phyloP scores from a whole-genome alignment of 2,329 filamentous ascomycete species.

The Cladophialophora exuberans region DNA sequence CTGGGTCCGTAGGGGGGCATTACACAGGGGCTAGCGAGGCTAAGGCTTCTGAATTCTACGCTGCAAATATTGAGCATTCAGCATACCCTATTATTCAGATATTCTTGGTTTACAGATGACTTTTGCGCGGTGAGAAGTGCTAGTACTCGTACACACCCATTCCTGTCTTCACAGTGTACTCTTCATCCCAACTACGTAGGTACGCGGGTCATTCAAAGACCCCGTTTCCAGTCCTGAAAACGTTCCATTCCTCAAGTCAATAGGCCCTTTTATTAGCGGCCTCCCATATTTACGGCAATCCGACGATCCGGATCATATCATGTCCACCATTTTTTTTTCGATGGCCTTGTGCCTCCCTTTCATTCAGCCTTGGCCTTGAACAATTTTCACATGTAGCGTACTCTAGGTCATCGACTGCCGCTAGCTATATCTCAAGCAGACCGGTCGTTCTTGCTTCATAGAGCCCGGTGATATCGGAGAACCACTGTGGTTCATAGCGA shows the following conservation, averaged over 20 bases:
- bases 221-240: slow-evolving; percentile 13
- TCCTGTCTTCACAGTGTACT: neutral
- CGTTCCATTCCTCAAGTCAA: neutral
- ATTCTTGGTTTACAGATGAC: neutral
- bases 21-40: too few species aligned
- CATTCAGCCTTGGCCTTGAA: neutral
- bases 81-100: slow-evolving; percentile 12
- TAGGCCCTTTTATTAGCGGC: neutral
- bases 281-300: slow-evolving; percentile 1
- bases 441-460: too few species aligned
- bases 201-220: slow-evolving; percentile 11
- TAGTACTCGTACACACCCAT: neutral
- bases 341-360: neutral
- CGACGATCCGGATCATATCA: neutral
- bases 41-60: slow-evolving; percentile 5
- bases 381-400: too few species aligned
- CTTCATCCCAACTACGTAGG: neutral
- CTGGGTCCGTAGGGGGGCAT: too few species aligned
- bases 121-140: slow-evolving; percentile 11
- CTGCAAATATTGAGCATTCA: neutral
- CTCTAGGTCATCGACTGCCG: too few species aligned
- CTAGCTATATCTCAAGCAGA: too few species aligned
- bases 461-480: too few species aligned
- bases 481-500: too few species aligned
- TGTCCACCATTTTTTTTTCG: neutral